Conservation (phyloP, 176 grass and related monocot species). For the Poa annua region DNA sequence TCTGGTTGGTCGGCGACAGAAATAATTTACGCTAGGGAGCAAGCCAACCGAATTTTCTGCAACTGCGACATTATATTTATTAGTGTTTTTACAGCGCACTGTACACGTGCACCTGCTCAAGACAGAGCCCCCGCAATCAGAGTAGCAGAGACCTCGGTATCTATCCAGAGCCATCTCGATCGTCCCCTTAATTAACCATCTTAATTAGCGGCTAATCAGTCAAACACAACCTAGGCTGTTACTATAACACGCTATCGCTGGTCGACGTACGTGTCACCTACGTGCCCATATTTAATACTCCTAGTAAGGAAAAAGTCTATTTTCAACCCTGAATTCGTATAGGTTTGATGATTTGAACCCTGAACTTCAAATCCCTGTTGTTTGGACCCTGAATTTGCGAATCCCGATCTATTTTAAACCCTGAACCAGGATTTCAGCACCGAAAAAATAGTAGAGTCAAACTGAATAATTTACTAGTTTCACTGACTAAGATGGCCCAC, state of each 20-base stretch:
- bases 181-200: not conserved
- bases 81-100: conserved; percentile 14
- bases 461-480: no score
- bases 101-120: conserved; percentile 14
- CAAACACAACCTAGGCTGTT: not conserved
- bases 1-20: no score
- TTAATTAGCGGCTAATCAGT: not conserved
- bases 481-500: no score
- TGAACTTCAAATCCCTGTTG: no score
- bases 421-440: no score
- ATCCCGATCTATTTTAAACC: no score
- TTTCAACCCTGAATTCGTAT: no score
- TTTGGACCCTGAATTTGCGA: no score
- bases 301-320: no score
- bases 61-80: not conserved
- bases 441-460: no score
- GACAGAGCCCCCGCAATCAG: conserved; percentile 13
- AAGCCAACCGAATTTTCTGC: not conserved
- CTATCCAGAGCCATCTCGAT: conserved; percentile 22
- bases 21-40: not conserved
- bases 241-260: not conserved
- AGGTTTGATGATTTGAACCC: no score
- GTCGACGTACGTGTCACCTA: not conserved
- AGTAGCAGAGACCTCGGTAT: not conserved
- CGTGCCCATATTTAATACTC: not conserved